Evolutionary conservation across 2,329 filamentous ascomycete genomes (phyloP), one percentile per base, ranked within the genome.

Genomic region (Massarina eburnea): DNA sequence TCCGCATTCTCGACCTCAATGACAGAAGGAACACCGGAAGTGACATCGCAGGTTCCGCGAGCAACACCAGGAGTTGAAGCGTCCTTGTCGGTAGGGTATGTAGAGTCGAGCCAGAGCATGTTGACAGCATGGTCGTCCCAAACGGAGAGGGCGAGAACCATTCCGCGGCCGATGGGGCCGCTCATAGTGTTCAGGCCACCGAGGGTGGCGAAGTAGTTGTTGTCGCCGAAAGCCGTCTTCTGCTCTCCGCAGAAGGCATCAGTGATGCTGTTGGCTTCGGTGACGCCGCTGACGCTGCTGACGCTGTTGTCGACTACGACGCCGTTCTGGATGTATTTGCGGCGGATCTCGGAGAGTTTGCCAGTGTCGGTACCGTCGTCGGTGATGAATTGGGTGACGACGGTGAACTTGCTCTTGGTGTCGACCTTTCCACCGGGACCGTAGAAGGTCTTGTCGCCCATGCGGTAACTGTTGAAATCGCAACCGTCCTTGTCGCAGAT

Each of bases 101-200:
- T 77, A 54, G 77, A 79, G 72, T 88, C 85, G 54, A 89, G 79
- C 85, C 85, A 88, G 61, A 84, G 78, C 84, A 88, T 88, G 68
- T 84, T 76, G 57, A 77, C 68, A 53, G 77, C 67, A 70, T 85
- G 78, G 67, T 86, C 83, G 61, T 85, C 80, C 75, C 75, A 78
- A 46, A 82, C 65, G 39, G 73, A 76, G 71, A 86, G 73, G 45
- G 83, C 81, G 14, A 86, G 74, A 19, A 83, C 81, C 80, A 84
- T 82, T n/a, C 80, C 80, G 19, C 73, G 51, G 3, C 59, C 56
- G 18, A 85, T 64, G 14, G 78, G 79, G 2, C 67, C 60, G 48
- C 77, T 73, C 74, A 85, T 79, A 27, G 68, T 66, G 1, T 65
- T 52, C 55, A 82, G 62, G 18, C 81, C 83, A 26, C 82, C 82